Evolutionary conservation across 257 asterid species (phyloP), one percentile per base, ranked within the genome.

Genomic region (Scutellaria baicalensis): DNA sequence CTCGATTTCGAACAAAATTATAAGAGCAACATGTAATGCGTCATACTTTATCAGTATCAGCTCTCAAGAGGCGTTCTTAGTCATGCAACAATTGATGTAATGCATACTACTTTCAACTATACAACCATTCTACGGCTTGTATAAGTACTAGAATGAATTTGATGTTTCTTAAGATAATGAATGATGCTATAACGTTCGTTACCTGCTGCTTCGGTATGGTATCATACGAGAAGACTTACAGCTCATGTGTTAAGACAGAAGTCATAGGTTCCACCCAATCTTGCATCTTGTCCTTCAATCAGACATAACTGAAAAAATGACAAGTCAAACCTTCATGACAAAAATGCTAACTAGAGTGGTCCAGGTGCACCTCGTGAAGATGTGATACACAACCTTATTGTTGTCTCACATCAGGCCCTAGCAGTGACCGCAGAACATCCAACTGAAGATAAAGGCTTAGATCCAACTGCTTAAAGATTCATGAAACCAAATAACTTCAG

Each of bases 301-400:
- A 55, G 18, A 16, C 9, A 48, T 65, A 48, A 35, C 8, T 9
- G 17, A 27, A 60, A 42, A n/a, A 57, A 52, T 40, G 56, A 59
- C 21, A 33, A 9, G 56, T 12, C 16, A 68, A 20, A 55, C 23
- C 0, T 11, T 13, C 20, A 31, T 52, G 75, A 50, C 33, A 31
- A 8, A 43, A 71, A 65, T 57, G 47, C n/a, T 36, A 33, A 42
- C 33, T 27, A 27, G 33, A 18, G 49, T 65, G 7, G 64, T 66
- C 72, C 72, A 44, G 44, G 35, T 18, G 33, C 33, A 10, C 49
- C 49, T 23, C 38, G 75, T 69, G 54, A 60, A 35, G 68, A 62
- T 18, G 54, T 42, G 57, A 74, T 10, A 9, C 38, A 38, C 33
- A 54, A 43, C 66, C 54, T 12, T 57, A 3, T 4, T 18, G 18